Base-by-base conservation (phyloP, 2,329 filamentous ascomycete species). In the Drechslerella dactyloides region DNA sequence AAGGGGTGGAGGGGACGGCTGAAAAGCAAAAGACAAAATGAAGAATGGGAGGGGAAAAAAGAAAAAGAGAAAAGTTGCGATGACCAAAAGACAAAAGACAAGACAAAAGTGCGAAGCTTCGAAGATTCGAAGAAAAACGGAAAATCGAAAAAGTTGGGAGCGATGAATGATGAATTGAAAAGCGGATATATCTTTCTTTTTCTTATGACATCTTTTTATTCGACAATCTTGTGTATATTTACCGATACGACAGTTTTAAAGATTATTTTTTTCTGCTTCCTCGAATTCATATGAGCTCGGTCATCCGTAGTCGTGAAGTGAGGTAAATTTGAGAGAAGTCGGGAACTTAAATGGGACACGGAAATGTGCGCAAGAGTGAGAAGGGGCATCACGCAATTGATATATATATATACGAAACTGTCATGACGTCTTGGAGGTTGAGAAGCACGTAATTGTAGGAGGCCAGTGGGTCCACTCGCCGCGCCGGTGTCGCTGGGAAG, bases 401-500 rank as follows among this genome's bases (percentile, higher is more conserved):
- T 33, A 42, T 15, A 17, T 15, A 42, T 17, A 15, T 6, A 15
- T 42, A 42, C 15, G 44, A 48, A 48, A 17, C 19, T 53, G 50
- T 7, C 57, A 72, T 72, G 68, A 54, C 68, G 68, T 23, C 68
- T 72, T 72, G 68, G 27, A 5, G 60, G 42, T 23, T n/a, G 54
- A 37, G 40, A 23, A 72, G 68, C 68, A 72, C 68, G 68, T 61
- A 65, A 72, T 70, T 51, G 27, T 11, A 23, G 2, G 5, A 15
- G 54, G 53, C 46, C 19, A 19, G 44, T 37, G 48, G 2, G 17
- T 5, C 15, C n/a, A 19, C 2, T 5, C 19, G 44, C 19, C 27
- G 8, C 27, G 27, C 27, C 27, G 27, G 27, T 33, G 27, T 33
- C 27, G n/a, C n/a, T n/a, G 27, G 27, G 27, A 33, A 33, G 3